These are phyloP conservation scores for Colletotrichum euphorbiae DNA, from an alignment of 2,329 filamentous ascomycete species.

Conservation along the genomic window DNA sequence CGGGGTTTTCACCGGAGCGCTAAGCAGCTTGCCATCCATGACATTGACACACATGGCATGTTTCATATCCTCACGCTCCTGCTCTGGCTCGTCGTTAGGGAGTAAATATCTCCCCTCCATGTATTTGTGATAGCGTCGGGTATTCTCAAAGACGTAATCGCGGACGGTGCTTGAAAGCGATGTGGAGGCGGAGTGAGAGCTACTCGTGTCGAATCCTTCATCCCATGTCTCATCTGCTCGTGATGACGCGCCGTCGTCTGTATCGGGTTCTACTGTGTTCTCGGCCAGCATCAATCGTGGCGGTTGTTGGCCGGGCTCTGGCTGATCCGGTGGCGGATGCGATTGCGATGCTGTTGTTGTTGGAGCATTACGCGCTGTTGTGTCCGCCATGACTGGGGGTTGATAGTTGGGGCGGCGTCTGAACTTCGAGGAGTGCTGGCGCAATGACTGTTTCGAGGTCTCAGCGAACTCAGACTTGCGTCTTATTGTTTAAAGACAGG, in stretches of 20 bases:
- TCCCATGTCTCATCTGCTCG: constrained; percentile 15
- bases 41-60: constrained; percentile 47
- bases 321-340: neutral
- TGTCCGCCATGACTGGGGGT: constrained; percentile 7
- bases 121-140: constrained; percentile 54
- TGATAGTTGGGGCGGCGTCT: too few species aligned
- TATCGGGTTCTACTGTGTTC: constrained; percentile 29
- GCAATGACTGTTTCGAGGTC: too few species aligned
- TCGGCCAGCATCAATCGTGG: constrained; percentile 6
- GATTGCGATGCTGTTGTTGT: neutral
- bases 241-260: constrained; percentile 11
- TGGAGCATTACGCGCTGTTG: neutral
- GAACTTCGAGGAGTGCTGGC: too few species aligned
- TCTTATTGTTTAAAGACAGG: too few species aligned
- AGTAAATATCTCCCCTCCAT: constrained; percentile 53
- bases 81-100: constrained; percentile 53
- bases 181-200: constrained; percentile 27
- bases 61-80: constrained; percentile 38
- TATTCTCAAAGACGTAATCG: constrained; percentile 51
- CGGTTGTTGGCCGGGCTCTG: neutral
- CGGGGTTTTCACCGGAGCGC: constrained; percentile 49
- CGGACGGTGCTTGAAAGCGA: constrained; percentile 34
- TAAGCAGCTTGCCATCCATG: constrained; percentile 51
- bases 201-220: constrained; percentile 26
- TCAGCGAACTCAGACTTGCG: too few species aligned